Evolutionary conservation across 1,284 basidiomycete species (phyloP).

Genomic region (Leccinum subspadiceum): DNA sequence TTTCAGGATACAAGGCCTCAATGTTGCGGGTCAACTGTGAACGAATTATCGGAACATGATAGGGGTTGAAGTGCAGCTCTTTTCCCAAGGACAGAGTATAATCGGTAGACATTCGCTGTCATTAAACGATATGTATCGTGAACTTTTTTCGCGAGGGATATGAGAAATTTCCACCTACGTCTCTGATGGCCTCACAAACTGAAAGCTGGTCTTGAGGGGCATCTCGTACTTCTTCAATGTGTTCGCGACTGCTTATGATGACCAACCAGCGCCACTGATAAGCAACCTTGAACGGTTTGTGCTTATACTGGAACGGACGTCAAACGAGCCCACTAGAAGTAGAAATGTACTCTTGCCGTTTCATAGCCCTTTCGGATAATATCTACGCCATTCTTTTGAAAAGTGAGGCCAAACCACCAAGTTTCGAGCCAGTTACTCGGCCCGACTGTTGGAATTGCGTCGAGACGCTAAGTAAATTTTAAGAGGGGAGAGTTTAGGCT

Average conservation of each 20-base stretch:
- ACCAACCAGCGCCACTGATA: constrained; percentile 40
- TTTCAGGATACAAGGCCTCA: constrained; percentile 21
- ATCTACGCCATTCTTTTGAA: constrained; percentile 2
- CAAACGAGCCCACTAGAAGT: not conserved
- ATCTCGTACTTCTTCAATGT: constrained; percentile 42
- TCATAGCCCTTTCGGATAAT: constrained; percentile 25
- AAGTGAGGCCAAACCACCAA: constrained; percentile 15
- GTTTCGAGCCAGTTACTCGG: constrained; percentile 16
- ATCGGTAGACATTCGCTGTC: not conserved
- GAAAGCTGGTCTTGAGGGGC: constrained; percentile 17
- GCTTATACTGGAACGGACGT: constrained; percentile 32
- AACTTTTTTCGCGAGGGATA: not conserved
- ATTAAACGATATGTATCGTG: not conserved
- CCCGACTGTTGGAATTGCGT: constrained; percentile 24
- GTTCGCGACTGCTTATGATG: constrained; percentile 36
- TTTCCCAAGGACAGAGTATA: not conserved
- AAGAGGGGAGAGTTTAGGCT: not conserved
- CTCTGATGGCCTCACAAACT: not conserved
- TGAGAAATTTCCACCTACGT: not conserved
- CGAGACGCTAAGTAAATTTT: constrained; percentile 12
- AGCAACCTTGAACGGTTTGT: constrained; percentile 41
- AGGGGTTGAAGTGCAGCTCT: constrained; percentile 21
- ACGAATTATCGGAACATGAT: constrained; percentile 27
- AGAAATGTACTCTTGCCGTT: constrained; percentile 8
- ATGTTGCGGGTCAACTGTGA: constrained; percentile 34